Conservation (phyloP, 768 basidiomycete species). For the Cystofilobasidium macerans region DNA sequence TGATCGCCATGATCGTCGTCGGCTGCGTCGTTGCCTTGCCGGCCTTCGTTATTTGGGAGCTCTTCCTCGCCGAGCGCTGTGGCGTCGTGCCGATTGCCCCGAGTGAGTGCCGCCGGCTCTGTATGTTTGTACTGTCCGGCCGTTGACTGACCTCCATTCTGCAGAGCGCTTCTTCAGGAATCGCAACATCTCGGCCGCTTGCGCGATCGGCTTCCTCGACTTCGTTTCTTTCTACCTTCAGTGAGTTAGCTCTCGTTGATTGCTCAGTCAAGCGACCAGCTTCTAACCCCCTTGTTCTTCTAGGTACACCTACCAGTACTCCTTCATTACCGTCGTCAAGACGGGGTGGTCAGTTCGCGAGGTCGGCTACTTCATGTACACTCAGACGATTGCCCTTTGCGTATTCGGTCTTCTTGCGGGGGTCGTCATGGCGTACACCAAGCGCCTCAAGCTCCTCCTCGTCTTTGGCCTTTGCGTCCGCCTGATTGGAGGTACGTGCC, state of each 20-base stretch:
- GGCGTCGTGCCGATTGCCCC: slow-evolving; percentile 49
- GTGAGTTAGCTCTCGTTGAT: slow-evolving; percentile 44
- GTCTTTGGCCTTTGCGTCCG: slow-evolving; percentile 52
- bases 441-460: slow-evolving; percentile 41
- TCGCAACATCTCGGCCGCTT: slow-evolving; percentile 50
- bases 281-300: background rate
- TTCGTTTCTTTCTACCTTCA: slow-evolving; percentile 46
- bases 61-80: slow-evolving; percentile 43
- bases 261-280: too few relatives aligned
- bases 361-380: slow-evolving; percentile 55
- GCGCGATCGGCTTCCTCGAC: slow-evolving; percentile 49
- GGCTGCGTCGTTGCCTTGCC: slow-evolving; percentile 32
- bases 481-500: slow-evolving; percentile 46
- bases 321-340: slow-evolving; percentile 35
- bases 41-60: slow-evolving; percentile 37
- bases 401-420: slow-evolving; percentile 56
- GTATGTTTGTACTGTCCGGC: background rate
- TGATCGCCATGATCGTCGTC: slow-evolving; percentile 39
- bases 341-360: slow-evolving; percentile 47
- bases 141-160: background rate
- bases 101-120: slow-evolving; percentile 10
- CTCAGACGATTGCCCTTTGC: slow-evolving; percentile 46
- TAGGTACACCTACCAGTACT: slow-evolving; percentile 18
- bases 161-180: slow-evolving; percentile 48
- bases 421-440: slow-evolving; percentile 43